Evolutionary conservation across 345 rosid genomes (phyloP), one percentile per base, ranked within the genome.

Genomic region (Ailanthus altissimus): DNA sequence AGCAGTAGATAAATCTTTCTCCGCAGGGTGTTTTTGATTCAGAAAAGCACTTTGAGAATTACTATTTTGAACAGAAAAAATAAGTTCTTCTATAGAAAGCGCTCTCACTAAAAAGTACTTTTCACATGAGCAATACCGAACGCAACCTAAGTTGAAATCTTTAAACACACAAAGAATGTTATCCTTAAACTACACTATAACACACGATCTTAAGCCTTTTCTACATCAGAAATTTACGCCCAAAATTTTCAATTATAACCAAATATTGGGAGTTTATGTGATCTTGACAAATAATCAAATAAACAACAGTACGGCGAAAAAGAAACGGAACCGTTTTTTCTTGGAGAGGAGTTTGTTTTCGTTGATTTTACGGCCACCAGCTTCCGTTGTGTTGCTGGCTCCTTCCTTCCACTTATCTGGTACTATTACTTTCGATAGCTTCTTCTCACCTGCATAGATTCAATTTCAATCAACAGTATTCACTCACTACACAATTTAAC

Each of bases 341-440:
- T 92, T 92, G 57, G 97, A 94, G 81, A 96, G 97, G 85, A 96
- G 98, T 47, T 94, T 96, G 87, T 96, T 96, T 91, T 96, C 98
- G 81, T 96, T 96, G 89, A 92, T 83, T 79, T 97, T 97, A 59
- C 97, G 98, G 45, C 98, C 98, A 69, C 98, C 98, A 58, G 94
- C 89, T 83, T 96, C 99, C 65, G 80, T 87, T 67, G 93, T 90
- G 90, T 96, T 94, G 81, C 91, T 86, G 79, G 99, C 99, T 67
- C 99, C 99, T 82, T 91, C 97, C 91, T 96, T 94, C 98, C 99
- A 96, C 84, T 93, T 93, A 84, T 96, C 98, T 2, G 99, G 99
- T 67, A 96, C 98, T 45, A 96, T 96, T 77, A 96, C 99, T 90
- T 92, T 93, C 45, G 97, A 61, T 71, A 96, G 84, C 88, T 96